A percentile compares a stretch with the other conserved stretches of the same genome.
Evolutionary conservation across 768 basidiomycete species (phyloP).

Genomic region (Lentinula boryana): DNA sequence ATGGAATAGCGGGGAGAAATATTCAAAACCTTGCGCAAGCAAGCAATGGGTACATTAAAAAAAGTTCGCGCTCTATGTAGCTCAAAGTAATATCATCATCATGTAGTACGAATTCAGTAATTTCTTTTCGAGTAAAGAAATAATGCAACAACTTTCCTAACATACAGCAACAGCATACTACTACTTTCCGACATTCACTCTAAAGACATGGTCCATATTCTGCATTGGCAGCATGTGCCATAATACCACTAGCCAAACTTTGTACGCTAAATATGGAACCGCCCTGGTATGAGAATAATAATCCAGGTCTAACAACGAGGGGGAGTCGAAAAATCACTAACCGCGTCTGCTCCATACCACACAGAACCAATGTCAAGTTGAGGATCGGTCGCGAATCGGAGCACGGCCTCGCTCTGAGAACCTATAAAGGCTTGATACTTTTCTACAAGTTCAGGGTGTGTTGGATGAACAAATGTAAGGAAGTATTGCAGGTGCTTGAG

Average conservation of each 20-base stretch:
- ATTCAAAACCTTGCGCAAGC: too few species aligned
- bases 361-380: slow-evolving; percentile 37
- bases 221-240: slow-evolving; percentile 35
- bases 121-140: too few species aligned
- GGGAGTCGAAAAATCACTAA: slow-evolving; percentile 3
- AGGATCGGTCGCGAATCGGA: slow-evolving; percentile 34
- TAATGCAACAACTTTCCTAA: too few species aligned
- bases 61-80: too few species aligned
- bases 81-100: too few species aligned
- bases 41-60: too few species aligned
- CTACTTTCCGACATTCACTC: background rate
- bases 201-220: slow-evolving; percentile 33
- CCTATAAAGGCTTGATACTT: slow-evolving; percentile 37
- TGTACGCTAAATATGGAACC: slow-evolving; percentile 40
- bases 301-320: background rate
- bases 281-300: slow-evolving; percentile 16
- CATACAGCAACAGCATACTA: too few species aligned
- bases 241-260: slow-evolving; percentile 35
- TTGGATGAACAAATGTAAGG: slow-evolving; percentile 28
- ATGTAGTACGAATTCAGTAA: too few species aligned
- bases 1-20: too few species aligned
- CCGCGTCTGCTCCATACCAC: slow-evolving; percentile 33
- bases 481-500: slow-evolving; percentile 47
- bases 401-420: slow-evolving; percentile 36
- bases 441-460: slow-evolving; percentile 24